A percentile compares a stretch with the other conserved stretches of the same genome.
Conservation (phyloP, 2,329 filamentous ascomycete genomes). For the Escovopsis weberi region DNA sequence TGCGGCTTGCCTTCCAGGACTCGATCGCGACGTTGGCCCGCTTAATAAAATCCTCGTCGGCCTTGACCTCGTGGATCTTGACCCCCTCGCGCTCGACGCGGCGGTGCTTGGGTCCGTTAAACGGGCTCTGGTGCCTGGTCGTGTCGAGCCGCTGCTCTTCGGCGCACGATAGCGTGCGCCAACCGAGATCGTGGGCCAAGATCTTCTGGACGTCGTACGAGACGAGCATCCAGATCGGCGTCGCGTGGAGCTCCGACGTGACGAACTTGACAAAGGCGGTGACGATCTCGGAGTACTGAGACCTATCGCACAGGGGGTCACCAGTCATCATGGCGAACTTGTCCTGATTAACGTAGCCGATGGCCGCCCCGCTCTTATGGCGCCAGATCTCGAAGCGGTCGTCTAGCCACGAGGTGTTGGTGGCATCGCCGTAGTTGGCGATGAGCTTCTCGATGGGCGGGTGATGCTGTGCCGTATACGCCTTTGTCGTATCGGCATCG, state of each 20-base stretch:
- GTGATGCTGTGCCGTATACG: constrained; percentile 35
- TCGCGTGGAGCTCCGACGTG: constrained; percentile 52
- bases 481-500: constrained; percentile 60
- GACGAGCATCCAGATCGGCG: constrained; percentile 83
- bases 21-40: constrained; percentile 59
- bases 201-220: constrained; percentile 65
- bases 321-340: constrained; percentile 76
- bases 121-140: constrained; percentile 46
- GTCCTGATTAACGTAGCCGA: constrained; percentile 65
- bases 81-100: constrained; percentile 73
- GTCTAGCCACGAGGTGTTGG: constrained; percentile 88
- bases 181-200: constrained; percentile 65
- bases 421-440: constrained; percentile 88
- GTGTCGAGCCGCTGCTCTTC: constrained; percentile 81
- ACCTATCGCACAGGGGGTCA: constrained; percentile 69
- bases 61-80: constrained; percentile 58
- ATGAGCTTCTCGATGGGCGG: constrained; percentile 77
- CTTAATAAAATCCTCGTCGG: constrained; percentile 54
- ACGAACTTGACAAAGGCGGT: constrained; percentile 61
- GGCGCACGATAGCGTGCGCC: constrained; percentile 78
- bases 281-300: constrained; percentile 62
- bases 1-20: constrained; percentile 68
- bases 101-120: constrained; percentile 57
- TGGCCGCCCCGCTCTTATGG: constrained; percentile 68
- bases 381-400: constrained; percentile 81